phyloP scores from a whole-genome alignment of 2,329 filamentous ascomycete species.

The Helicocarpus griseus region DNA sequence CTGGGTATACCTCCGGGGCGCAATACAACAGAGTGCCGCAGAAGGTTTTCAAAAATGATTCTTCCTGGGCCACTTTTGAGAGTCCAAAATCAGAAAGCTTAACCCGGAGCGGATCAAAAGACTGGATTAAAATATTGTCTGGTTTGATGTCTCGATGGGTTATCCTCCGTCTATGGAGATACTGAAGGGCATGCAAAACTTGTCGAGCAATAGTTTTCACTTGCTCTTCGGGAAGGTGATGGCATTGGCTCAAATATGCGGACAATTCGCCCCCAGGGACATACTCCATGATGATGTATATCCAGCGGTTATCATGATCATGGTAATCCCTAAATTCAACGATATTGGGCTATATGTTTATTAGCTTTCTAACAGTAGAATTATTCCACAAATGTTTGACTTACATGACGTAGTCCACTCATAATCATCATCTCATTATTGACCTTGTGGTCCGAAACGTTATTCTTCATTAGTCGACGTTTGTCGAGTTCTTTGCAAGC shows the following conservation, averaged over 20 bases:
- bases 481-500: conserved; percentile 96
- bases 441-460: conserved; percentile 77
- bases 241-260: conserved; percentile 54
- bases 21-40: conserved; percentile 94
- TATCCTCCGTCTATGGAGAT: conserved; percentile 79
- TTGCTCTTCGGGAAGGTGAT: conserved; percentile 55
- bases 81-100: conserved; percentile 95
- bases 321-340: conserved; percentile 85
- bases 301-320: conserved; percentile 63
- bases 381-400: conserved; percentile 23
- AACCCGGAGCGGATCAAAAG: conserved; percentile 62
- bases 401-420: conserved; percentile 71
- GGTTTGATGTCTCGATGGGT: conserved; percentile 98
- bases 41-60: conserved; percentile 91
- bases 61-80: conserved; percentile 85
- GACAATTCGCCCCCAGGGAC: conserved; percentile 76
- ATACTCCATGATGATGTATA: conserved; percentile 97
- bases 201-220: conserved; percentile 59
- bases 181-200: conserved; percentile 70
- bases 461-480: conserved; percentile 85
- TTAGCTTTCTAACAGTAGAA: conserved; percentile 7
- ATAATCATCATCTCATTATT: conserved; percentile 98
- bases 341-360: conserved; percentile 58
- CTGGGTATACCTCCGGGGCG: conserved; percentile 89
- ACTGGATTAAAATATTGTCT: conserved; percentile 85